These are phyloP conservation scores for Plasmodium cynomolgi DNA, from an alignment of 169 alveolate species.

Conservation along the genomic window DNA sequence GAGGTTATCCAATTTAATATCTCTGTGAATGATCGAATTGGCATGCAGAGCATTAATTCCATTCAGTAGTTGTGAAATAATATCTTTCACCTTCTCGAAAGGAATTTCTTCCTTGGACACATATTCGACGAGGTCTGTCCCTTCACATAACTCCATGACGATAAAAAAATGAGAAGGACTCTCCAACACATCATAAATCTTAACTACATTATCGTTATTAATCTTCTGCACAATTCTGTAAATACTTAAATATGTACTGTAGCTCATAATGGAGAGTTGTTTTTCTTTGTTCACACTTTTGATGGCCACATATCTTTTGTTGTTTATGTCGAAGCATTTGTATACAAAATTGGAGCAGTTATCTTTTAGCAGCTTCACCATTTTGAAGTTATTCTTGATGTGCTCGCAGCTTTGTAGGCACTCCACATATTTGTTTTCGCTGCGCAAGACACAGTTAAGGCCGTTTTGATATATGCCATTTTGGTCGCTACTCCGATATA, in stretches of 20 bases:
- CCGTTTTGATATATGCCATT: neutral
- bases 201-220: conserved; percentile 40
- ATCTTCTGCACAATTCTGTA: conserved; percentile 52
- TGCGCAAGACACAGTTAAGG: neutral
- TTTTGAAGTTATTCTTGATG: conserved; percentile 34
- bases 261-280: conserved; percentile 68
- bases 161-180: conserved; percentile 46
- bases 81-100: conserved; percentile 46
- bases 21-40: conserved; percentile 58
- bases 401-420: conserved; percentile 54
- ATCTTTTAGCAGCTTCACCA: conserved; percentile 40
- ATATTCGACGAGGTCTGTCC: conserved; percentile 72
- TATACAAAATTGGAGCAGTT: conserved; percentile 47
- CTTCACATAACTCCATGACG: conserved; percentile 70
- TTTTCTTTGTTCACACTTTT: conserved; percentile 58
- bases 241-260: conserved; percentile 43
- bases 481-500: neutral
- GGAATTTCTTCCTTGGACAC: conserved; percentile 61
- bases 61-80: conserved; percentile 41
- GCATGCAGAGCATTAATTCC: conserved; percentile 64
- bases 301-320: conserved; percentile 35
- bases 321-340: conserved; percentile 44
- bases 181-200: conserved; percentile 65
- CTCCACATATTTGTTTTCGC: conserved; percentile 8
- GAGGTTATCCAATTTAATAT: conserved; percentile 52